Base-by-base conservation (phyloP, 2,329 filamentous ascomycete genomes). In the Hymenoscyphus fructigenus region DNA sequence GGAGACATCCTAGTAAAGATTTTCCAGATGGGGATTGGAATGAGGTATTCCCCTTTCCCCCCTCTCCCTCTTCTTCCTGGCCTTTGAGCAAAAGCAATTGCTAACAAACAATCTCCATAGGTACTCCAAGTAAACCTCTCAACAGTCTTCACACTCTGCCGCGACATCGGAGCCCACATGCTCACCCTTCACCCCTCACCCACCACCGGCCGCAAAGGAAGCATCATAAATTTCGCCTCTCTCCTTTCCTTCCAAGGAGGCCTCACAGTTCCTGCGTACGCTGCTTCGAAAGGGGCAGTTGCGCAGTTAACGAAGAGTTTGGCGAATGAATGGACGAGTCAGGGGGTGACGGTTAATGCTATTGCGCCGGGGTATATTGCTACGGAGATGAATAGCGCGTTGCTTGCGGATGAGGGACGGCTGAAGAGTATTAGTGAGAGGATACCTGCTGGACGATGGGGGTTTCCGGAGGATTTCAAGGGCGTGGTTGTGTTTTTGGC, bases 161-260 rank as follows among this genome's bases (percentile, higher is more conserved):
- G 92, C 66, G 91, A 93, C 76, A 84, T 92, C 17, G 91, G 91
- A 68, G 87, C 88, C 15, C 90, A 93, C 79, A 92, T 95, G 86
- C 86, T 95, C 32, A 75, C 77, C 26, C 73, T 70, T 60, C 67
- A 69, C 71, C 79, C 32, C 84, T 96, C 44, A 88, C 87, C 57
- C 94, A 94, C 82, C 91, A 96, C 71, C n/a, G 83, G 84, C 60
- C 84, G 88, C 47, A 80, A 85, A 65, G 91, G 91, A 28, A 84
- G 83, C 73, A 90, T 97, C 79, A 90, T 97, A 81, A 97, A 96
- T 79, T 87, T 96, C 63, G 92, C 89, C 12, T 91, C 87, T 14
- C 84, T 97, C 50, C 85, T 96, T n/a, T 89, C 88, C 32, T 97
- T 96, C 83, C 93, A 97, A 76, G 93, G 93, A 62, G 93, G 93